phyloP scores from a whole-genome alignment of 1,284 basidiomycete genomes.

The Ceratobasidium sp. region DNA sequence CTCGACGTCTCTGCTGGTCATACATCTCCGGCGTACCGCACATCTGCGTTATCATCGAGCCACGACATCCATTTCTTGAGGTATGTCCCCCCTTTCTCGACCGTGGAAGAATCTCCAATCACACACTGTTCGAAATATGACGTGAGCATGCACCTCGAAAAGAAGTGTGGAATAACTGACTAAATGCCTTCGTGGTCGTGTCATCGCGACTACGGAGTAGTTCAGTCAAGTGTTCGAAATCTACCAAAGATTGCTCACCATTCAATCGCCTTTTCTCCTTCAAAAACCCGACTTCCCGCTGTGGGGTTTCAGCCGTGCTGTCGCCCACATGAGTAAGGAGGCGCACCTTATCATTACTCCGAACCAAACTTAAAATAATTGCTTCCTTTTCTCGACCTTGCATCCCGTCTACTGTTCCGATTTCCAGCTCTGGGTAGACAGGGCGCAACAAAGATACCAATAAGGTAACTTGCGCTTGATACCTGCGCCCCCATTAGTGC shows the following conservation, averaged over 20 bases:
- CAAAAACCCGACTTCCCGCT: conserved; percentile 92
- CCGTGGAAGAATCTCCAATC: conserved; percentile 91
- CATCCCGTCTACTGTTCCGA: conserved; percentile 93
- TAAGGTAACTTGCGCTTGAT: conserved; percentile 91
- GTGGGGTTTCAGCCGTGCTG: conserved; percentile 11
- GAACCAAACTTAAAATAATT: conserved; percentile 87
- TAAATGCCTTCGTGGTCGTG: conserved; percentile 88
- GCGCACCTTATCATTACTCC: conserved; percentile 83
- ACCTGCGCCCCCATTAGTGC: conserved; percentile 60
- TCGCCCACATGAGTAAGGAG: background rate
- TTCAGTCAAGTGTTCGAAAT: conserved; percentile 25
- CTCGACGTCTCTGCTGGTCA: conserved; percentile 11
- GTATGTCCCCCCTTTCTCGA: conserved; percentile 84
- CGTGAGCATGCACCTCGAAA: conserved; percentile 7
- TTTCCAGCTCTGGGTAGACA: conserved; percentile 81
- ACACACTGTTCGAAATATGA: conserved; percentile 72
- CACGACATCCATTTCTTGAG: conserved; percentile 91
- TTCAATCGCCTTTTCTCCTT: conserved; percentile 92
- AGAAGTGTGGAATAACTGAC: conserved; percentile 61
- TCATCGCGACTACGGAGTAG: conserved; percentile 84
- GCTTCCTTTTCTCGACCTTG: conserved; percentile 94
- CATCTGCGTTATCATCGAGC: conserved; percentile 90
- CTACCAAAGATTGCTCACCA: conserved; percentile 62
- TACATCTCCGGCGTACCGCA: conserved; percentile 77
- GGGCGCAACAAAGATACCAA: conserved; percentile 80